Conservation (phyloP, 768 basidiomycete genomes). For the Suillus brevipes region DNA sequence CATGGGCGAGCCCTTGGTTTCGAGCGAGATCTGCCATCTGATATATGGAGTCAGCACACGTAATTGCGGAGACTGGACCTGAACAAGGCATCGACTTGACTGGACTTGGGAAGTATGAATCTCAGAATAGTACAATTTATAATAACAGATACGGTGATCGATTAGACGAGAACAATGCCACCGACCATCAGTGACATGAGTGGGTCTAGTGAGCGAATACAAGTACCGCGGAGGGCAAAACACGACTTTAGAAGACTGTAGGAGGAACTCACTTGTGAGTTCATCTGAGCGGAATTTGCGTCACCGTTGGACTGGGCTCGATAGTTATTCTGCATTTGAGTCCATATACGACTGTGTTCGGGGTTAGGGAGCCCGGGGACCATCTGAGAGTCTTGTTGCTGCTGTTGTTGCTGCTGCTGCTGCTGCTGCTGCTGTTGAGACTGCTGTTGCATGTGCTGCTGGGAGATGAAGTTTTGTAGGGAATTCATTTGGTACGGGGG, state of each 20-base stretch:
- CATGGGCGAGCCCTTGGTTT: slow-evolving; percentile 41
- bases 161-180: slow-evolving; percentile 5
- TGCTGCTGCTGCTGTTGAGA: slow-evolving; percentile 42
- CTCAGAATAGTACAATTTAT: slow-evolving; percentile 13
- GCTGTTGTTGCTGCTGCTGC: slow-evolving; percentile 39
- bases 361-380: slow-evolving; percentile 44
- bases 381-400: slow-evolving; percentile 39
- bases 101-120: slow-evolving; percentile 8
- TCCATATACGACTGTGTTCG: slow-evolving; percentile 59
- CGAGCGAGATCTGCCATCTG: slow-evolving; percentile 49
- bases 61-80: slow-evolving; percentile 16
- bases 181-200: slow-evolving; percentile 9
- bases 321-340: slow-evolving; percentile 45
- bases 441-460: slow-evolving; percentile 41
- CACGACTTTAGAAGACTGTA: slow-evolving; percentile 3
- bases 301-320: slow-evolving; percentile 44
- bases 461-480: slow-evolving; percentile 43
- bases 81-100: slow-evolving; percentile 10
- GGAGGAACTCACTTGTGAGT: slow-evolving; percentile 46
- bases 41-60: slow-evolving; percentile 27
- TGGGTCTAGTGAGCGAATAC: slow-evolving; percentile 19
- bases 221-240: slow-evolving; percentile 14
- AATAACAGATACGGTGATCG: slow-evolving; percentile 12
- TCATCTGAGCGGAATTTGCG: slow-evolving; percentile 40
- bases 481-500: slow-evolving; percentile 56